phyloP scores from a whole-genome alignment of 495 filamentous ascomycete genomes.

The Sphaerosporella brunnea region DNA sequence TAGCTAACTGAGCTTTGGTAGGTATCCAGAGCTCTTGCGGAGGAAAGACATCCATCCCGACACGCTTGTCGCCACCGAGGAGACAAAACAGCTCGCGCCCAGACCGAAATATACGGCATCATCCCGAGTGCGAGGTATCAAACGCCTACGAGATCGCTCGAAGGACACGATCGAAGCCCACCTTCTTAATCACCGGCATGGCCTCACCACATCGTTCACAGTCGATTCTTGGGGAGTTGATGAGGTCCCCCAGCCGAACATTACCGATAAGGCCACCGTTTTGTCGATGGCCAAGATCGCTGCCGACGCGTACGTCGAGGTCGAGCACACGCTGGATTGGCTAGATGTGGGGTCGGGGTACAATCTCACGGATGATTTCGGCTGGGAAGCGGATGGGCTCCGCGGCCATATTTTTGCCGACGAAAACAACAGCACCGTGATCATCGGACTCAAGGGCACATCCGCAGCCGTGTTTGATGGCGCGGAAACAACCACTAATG shows the following conservation, averaged over 20 bases:
- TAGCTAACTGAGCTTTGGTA: constrained; percentile 23
- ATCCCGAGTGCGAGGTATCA: constrained; percentile 47
- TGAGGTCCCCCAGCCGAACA: constrained; percentile 56
- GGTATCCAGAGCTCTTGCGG: constrained; percentile 55
- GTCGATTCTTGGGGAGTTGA: constrained; percentile 61
- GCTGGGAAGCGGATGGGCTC: constrained; percentile 77
- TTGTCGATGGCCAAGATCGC: constrained; percentile 73
- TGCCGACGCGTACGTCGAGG: constrained; percentile 68
- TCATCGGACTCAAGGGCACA: constrained; percentile 86
- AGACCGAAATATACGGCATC: constrained; percentile 30
- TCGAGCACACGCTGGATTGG: constrained; percentile 58
- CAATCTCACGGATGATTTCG: constrained; percentile 69
- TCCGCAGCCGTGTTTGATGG: constrained; percentile 85
- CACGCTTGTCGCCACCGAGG: constrained; percentile 52
- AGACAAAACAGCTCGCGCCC: constrained; percentile 28
- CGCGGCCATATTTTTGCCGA: constrained; percentile 86
- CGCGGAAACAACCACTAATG: constrained; percentile 84
- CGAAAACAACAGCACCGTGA: constrained; percentile 63
- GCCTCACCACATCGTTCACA: constrained; percentile 42
- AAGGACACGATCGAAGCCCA: constrained; percentile 57
- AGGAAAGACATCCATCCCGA: constrained; percentile 52
- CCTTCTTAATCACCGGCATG: constrained; percentile 42
- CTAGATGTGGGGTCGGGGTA: constrained; percentile 59
- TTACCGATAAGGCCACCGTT: constrained; percentile 72
- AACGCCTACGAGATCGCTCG: constrained; percentile 64